Base-by-base conservation (phyloP, 2,329 filamentous ascomycete species). In the Blastomyces percursus region DNA sequence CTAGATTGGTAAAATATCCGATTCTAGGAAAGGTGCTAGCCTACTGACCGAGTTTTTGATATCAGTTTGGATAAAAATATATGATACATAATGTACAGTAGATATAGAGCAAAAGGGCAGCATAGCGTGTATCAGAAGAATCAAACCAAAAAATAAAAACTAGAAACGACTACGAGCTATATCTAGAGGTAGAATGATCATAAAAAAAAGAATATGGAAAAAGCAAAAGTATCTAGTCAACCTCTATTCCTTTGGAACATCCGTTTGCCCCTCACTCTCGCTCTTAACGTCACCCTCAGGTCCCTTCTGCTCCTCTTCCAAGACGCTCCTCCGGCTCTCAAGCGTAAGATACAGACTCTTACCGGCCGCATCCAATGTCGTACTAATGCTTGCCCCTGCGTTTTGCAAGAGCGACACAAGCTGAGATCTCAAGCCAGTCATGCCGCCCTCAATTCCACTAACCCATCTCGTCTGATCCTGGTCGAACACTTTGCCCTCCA, bases 401-500 rank as follows among this genome's bases (percentile, higher is more conserved):
- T 86, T 85, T 77, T 94, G 89, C 73, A 99, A 81, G 77, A 96
- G 84, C 66, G 80, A 79, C 61, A 97, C 86, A 64, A 99, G 81
- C 78, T 96, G 89, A 58, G 86, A 87, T 67, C 91, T 83, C 71
- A 99, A 79, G 4, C 89, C 89, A 48, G 91, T 87, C 66, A 96
- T 74, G 48, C 92, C 91, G 64, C 90, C 91, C 67, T 88, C 81
- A 69, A 97, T 95, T 44, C 87, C 82, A 63, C 91, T 84, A 54
- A 87, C 82, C 87, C 87, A 89, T 70, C 81, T 84, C 35, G 81
- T 80, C 61, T 89, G 88, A 12, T 87, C 85, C 56, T 83, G 76
- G 72, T 96, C 92, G 70, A 96, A 92, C 40, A 91, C 84, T 74
- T 86, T 87, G 66, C 89, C 89, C 72, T 99, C 94, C 38, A 96